Evolutionary conservation across 768 basidiomycete species (phyloP).

Genomic region (Leccinum broughii): DNA sequence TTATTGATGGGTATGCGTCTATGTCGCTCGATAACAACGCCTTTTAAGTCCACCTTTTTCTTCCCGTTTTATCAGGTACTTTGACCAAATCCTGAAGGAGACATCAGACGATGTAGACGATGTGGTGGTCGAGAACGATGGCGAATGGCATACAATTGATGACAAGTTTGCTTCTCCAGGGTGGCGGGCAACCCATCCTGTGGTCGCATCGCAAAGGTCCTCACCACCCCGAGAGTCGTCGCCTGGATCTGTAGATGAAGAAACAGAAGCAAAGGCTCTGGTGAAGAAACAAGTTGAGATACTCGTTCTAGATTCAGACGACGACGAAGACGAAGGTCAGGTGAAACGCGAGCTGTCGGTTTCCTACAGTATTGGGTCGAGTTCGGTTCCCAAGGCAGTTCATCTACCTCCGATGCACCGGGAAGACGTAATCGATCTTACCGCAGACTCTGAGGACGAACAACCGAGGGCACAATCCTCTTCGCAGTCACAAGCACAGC

Average conservation of each 20-base stretch:
- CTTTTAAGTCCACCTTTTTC: not conserved
- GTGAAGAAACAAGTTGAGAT: constrained; percentile 57
- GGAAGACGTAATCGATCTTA: constrained; percentile 79
- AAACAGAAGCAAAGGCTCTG: constrained; percentile 39
- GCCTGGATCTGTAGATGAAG: constrained; percentile 31
- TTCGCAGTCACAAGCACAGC: constrained; percentile 33
- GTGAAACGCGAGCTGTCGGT: constrained; percentile 78
- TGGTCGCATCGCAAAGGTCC: constrained; percentile 23
- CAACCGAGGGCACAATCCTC: constrained; percentile 35
- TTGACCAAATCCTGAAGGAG: constrained; percentile 77
- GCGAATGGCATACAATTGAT: constrained; percentile 94
- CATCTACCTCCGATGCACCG: constrained; percentile 26
- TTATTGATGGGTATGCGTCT: constrained; percentile 81
- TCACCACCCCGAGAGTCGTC: constrained; percentile 33
- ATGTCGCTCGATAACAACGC: not conserved
- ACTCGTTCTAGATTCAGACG: constrained; percentile 70
- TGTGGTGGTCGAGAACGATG: constrained; percentile 91
- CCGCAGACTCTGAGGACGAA: constrained; percentile 79
- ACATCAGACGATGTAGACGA: constrained; percentile 85
- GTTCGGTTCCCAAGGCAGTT: constrained; percentile 31
- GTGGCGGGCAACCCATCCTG: constrained; percentile 66
- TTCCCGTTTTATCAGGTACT: constrained; percentile 56
- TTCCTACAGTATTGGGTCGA: constrained; percentile 52
- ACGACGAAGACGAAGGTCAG: constrained; percentile 72
- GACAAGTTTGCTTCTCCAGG: constrained; percentile 73